Percentiles rank a stretch among this genome's conserved stretches.
phyloP scores from a whole-genome alignment of 2,329 filamentous ascomycete species.

The Cryphonectria carpinicola region DNA sequence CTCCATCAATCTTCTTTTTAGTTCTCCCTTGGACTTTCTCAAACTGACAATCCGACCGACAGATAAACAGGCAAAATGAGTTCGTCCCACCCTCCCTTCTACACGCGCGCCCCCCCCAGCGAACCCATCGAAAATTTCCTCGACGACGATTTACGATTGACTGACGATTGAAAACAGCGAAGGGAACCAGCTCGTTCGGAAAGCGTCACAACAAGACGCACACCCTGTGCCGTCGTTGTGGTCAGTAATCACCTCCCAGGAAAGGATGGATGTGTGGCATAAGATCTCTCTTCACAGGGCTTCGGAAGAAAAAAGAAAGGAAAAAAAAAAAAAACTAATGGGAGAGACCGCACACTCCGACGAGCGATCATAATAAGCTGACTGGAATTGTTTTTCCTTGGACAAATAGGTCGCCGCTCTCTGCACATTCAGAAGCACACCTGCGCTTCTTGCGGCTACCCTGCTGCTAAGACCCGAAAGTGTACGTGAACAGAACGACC shows the following conservation, averaged over 20 bases:
- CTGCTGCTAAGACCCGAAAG: slow-evolving; percentile 95
- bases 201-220: slow-evolving; percentile 63
- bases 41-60: slow-evolving; percentile 31
- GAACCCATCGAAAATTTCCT: slow-evolving; percentile 5
- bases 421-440: slow-evolving; percentile 99
- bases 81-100: slow-evolving; percentile 44
- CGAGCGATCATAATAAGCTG: slow-evolving; percentile 30
- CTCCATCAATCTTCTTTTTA: neutral
- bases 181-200: slow-evolving; percentile 30
- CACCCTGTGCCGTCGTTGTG: slow-evolving; percentile 97
- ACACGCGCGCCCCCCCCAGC: neutral
- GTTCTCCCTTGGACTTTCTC: no score
- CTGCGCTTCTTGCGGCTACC: slow-evolving; percentile 94
- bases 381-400: slow-evolving; percentile 28
- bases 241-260: slow-evolving; percentile 61
- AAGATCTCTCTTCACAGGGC: slow-evolving; percentile 18
- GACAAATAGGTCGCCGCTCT: slow-evolving; percentile 78
- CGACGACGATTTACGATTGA: slow-evolving; percentile 29
- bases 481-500: slow-evolving; percentile 70
- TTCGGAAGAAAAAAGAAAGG: slow-evolving; percentile 6
- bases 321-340: slow-evolving; percentile 7
- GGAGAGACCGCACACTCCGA: slow-evolving; percentile 13
- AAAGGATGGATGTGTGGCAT: slow-evolving; percentile 2
- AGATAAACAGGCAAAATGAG: slow-evolving; percentile 59
- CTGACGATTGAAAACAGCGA: slow-evolving; percentile 29